Percentiles rank a stretch among this genome's conserved stretches.
Evolutionary conservation across 192 early-diverging fungal species (phyloP).

Genomic region (Entomortierella parvispora): DNA sequence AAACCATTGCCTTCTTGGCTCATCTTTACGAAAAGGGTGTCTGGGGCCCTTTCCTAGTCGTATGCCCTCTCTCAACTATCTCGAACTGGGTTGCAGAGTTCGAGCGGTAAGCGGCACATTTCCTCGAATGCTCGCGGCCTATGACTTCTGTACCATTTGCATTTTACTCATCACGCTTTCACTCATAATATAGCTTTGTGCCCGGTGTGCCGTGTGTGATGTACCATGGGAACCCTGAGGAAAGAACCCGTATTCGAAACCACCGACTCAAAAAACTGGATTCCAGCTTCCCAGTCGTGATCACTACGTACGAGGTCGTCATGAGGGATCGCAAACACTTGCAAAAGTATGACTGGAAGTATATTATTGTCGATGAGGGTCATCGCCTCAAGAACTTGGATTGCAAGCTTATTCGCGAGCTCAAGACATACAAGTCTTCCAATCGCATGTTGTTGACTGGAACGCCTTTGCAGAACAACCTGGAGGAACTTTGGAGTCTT

Average conservation of each 20-base stretch:
- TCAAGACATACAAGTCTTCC: constrained; percentile 85
- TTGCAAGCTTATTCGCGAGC: constrained; percentile 86
- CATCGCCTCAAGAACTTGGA: constrained; percentile 98
- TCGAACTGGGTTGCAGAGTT: constrained; percentile 95
- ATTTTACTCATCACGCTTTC: background rate
- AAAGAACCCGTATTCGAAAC: constrained; percentile 75
- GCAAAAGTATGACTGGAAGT: constrained; percentile 83
- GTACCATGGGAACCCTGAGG: constrained; percentile 85
- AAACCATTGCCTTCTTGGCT: constrained; percentile 92
- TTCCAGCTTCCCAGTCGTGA: constrained; percentile 80
- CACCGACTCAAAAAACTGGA: constrained; percentile 71
- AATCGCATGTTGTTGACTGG: constrained; percentile 92
- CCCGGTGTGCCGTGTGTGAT: constrained; percentile 81
- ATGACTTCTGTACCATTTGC: no score
- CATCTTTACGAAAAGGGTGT: constrained; percentile 81
- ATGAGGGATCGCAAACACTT: constrained; percentile 86
- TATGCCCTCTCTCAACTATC: constrained; percentile 90
- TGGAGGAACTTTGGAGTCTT: constrained; percentile 94
- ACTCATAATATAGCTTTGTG: constrained; percentile 67
- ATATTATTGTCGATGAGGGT: constrained; percentile 95
- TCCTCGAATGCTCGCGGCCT: background rate
- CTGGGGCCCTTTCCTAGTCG: constrained; percentile 90
- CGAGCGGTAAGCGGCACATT: constrained; percentile 60
- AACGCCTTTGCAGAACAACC: constrained; percentile 93
- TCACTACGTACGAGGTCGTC: constrained; percentile 92